Conservation (phyloP, 495 filamentous ascomycete genomes). For the Cryomyces minteri region DNA sequence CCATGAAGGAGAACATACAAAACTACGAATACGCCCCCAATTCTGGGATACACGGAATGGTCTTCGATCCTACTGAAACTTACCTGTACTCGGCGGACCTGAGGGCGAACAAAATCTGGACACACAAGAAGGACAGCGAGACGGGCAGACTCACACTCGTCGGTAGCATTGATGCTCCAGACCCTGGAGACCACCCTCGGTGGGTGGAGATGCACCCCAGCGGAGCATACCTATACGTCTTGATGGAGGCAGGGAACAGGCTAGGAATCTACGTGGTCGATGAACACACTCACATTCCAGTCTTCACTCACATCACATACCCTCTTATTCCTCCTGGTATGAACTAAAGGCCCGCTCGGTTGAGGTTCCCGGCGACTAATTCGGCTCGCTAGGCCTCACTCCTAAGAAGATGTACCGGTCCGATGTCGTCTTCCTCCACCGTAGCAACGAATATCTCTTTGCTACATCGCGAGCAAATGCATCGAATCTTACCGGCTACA, state of each 20-base stretch:
- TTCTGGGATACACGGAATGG: conserved; percentile 76
- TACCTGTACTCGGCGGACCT: conserved; percentile 79
- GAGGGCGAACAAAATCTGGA: conserved; percentile 72
- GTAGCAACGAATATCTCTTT: conserved; percentile 51
- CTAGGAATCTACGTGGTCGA: conserved; percentile 45
- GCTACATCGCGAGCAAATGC: conserved; percentile 64
- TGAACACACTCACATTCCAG: conserved; percentile 52
- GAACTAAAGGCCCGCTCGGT: neutral
- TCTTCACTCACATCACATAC: conserved; percentile 61
- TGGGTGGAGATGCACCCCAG: conserved; percentile 69
- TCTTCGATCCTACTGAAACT: conserved; percentile 66
- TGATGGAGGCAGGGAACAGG: conserved; percentile 61
- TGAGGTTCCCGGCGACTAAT: no score
- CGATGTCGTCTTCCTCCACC: conserved; percentile 54
- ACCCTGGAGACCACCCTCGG: conserved; percentile 53
- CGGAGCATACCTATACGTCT: conserved; percentile 59
- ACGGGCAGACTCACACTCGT: conserved; percentile 47
- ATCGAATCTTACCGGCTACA: conserved; percentile 59
- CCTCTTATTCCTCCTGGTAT: conserved; percentile 57
- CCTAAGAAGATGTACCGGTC: conserved; percentile 42
- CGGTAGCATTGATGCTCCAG: conserved; percentile 51
- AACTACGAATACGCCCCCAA: conserved; percentile 58
- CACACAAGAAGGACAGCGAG: conserved; percentile 47
- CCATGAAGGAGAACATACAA: conserved; percentile 49
- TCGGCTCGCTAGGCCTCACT: conserved; percentile 7